Percentiles rank a stretch among this genome's conserved stretches.
Evolutionary conservation across 768 basidiomycete genomes (phyloP).

Genomic region (Boletus insuetus): DNA sequence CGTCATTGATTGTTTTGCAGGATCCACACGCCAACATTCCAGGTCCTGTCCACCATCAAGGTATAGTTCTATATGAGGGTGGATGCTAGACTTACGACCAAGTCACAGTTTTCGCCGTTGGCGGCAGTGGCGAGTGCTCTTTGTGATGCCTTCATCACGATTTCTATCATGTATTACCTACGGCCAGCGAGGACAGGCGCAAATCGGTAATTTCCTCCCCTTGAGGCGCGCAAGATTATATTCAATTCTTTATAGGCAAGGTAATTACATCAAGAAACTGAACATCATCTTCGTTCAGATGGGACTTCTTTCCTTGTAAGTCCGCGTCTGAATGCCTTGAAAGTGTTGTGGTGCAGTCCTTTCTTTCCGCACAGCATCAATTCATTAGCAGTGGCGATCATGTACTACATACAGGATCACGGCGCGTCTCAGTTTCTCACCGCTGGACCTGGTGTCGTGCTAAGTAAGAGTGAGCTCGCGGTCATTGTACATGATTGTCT

Average conservation of each 20-base stretch:
- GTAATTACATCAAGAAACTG: conserved; percentile 8
- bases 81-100: background rate
- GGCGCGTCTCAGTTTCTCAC: background rate
- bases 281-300: no score
- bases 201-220: no score
- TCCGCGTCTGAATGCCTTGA: no score
- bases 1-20: conserved; percentile 2
- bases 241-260: background rate
- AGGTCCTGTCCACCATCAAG: background rate
- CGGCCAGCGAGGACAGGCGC: no score
- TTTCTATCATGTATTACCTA: conserved; percentile 5
- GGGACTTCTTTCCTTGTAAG: no score
- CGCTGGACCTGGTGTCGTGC: conserved; percentile 7
- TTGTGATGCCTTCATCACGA: conserved; percentile 22
- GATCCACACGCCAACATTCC: conserved; percentile 5
- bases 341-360: background rate
- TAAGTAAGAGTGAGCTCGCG: conserved; percentile 17
- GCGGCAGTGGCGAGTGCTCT: conserved; percentile 13
- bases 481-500: background rate
- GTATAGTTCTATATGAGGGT: background rate
- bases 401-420: conserved; percentile 13
- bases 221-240: background rate
- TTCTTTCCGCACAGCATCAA: conserved; percentile 3
- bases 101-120: conserved; percentile 6
- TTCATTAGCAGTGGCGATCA: conserved; percentile 3